Evolutionary conservation across 495 filamentous ascomycete genomes (phyloP).

Genomic region (Lasiosphaeris hirsuta): DNA sequence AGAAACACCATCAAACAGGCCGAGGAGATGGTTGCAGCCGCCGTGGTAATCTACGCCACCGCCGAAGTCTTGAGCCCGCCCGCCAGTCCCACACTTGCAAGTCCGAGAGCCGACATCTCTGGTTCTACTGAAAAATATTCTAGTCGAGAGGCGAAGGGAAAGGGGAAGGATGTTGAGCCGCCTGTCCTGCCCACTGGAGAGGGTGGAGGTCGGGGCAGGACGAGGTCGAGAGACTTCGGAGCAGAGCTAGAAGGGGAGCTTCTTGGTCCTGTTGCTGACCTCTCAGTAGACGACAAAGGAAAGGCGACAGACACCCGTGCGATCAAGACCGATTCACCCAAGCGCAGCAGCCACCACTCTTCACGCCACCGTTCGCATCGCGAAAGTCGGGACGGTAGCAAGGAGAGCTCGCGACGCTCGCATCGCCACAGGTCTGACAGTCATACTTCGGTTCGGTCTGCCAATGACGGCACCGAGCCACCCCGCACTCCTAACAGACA

Average conservation of each 20-base stretch:
- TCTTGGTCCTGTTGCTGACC: slow-evolving; percentile 44
- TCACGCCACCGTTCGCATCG: slow-evolving; percentile 32
- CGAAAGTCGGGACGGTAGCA: slow-evolving; percentile 29
- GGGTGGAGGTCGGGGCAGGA: slow-evolving; percentile 26
- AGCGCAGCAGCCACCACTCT: slow-evolving; percentile 35
- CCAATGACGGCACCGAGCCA: slow-evolving; percentile 24
- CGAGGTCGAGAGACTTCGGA: slow-evolving; percentile 26
- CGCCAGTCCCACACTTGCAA: slow-evolving; percentile 29
- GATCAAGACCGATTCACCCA: slow-evolving; percentile 29
- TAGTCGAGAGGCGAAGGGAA: slow-evolving; percentile 26
- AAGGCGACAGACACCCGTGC: slow-evolving; percentile 25
- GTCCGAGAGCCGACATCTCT: slow-evolving; percentile 25
- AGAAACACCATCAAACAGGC: slow-evolving; percentile 38
- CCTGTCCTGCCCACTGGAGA: slow-evolving; percentile 19
- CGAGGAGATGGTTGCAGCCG: slow-evolving; percentile 46
- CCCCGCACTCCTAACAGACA: slow-evolving; percentile 31
- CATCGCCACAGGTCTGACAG: slow-evolving; percentile 34
- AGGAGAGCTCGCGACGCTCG: slow-evolving; percentile 33
- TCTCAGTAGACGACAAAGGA: slow-evolving; percentile 43
- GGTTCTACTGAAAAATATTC: slow-evolving; percentile 32
- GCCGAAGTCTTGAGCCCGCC: slow-evolving; percentile 38
- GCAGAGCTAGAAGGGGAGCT: slow-evolving; percentile 25
- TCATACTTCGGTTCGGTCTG: slow-evolving; percentile 29
- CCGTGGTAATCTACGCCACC: slow-evolving; percentile 46
- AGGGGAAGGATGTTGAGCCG: slow-evolving; percentile 31